phyloP scores from a whole-genome alignment of 2,329 filamentous ascomycete species.

The Dothideomycetidae sp. region DNA sequence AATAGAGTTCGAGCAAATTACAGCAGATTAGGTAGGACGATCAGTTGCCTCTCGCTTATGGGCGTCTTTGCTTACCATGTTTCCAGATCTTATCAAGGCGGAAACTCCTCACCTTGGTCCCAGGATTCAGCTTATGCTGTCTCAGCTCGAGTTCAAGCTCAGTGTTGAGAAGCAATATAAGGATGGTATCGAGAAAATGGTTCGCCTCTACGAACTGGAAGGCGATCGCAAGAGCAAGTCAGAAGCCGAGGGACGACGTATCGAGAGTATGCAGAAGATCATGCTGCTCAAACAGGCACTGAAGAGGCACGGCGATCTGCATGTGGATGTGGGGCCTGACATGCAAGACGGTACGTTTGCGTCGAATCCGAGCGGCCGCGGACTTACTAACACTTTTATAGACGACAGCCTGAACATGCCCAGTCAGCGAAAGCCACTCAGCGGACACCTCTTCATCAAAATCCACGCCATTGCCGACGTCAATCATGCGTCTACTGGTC shows the following conservation, averaged over 20 bases:
- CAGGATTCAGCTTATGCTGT: slow-evolving; percentile 97
- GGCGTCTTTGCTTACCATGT: slow-evolving; percentile 12
- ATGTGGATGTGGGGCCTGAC: slow-evolving; percentile 82
- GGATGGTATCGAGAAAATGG: slow-evolving; percentile 98
- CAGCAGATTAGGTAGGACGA: slow-evolving; percentile 72
- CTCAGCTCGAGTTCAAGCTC: slow-evolving; percentile 95
- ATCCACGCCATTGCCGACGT: slow-evolving; percentile 86
- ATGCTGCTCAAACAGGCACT: slow-evolving; percentile 87
- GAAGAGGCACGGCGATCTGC: slow-evolving; percentile 92
- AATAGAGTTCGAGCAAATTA: slow-evolving; percentile 77
- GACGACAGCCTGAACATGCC: slow-evolving; percentile 95
- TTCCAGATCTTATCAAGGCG: slow-evolving; percentile 88
- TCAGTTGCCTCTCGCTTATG: background rate
- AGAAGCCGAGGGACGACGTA: slow-evolving; percentile 75
- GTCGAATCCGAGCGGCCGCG: background rate
- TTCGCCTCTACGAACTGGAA: slow-evolving; percentile 92
- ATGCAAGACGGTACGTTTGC: slow-evolving; percentile 57
- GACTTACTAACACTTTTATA: slow-evolving; percentile 18
- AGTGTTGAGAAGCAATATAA: slow-evolving; percentile 99
- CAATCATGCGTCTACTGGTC: slow-evolving; percentile 68
- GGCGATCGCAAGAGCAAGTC: slow-evolving; percentile 90
- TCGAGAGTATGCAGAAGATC: slow-evolving; percentile 97
- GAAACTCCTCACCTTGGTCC: slow-evolving; percentile 90
- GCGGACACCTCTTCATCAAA: slow-evolving; percentile 73
- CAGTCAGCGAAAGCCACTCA: slow-evolving; percentile 90